These are phyloP conservation scores for Talaromyces sp. DNA, from an alignment of 2,329 filamentous ascomycete species.

Conservation along the genomic window DNA sequence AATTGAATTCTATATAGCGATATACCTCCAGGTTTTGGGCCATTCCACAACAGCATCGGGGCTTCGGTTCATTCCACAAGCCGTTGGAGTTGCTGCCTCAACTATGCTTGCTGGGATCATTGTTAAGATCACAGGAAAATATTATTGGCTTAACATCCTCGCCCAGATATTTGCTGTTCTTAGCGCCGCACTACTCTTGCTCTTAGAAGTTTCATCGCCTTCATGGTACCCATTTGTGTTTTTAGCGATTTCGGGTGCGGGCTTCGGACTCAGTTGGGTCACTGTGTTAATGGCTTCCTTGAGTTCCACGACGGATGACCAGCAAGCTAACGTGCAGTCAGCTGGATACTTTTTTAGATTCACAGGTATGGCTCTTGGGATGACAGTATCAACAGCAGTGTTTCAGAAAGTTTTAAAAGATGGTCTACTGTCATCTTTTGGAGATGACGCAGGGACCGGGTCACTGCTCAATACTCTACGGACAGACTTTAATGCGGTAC, in stretches of 20 bases:
- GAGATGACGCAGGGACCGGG: conserved; percentile 60
- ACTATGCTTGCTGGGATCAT: conserved; percentile 62
- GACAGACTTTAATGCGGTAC: conserved; percentile 66
- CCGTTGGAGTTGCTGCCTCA: conserved; percentile 52
- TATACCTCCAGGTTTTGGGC: conserved; percentile 75
- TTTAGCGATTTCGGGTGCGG: not conserved
- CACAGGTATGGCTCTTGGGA: conserved; percentile 67
- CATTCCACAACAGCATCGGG: conserved; percentile 65
- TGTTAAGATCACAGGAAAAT: conserved; percentile 66
- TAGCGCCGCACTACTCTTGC: not conserved
- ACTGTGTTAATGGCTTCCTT: not conserved
- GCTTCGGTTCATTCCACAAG: conserved; percentile 64
- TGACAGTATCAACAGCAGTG: conserved; percentile 68
- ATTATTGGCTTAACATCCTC: conserved; percentile 59
- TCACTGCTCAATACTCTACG: conserved; percentile 65
- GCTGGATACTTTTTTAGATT: conserved; percentile 74
- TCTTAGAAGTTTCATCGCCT: not conserved
- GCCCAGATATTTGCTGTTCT: conserved; percentile 1
- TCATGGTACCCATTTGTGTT: conserved; percentile 2
- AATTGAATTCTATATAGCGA: conserved; percentile 68
- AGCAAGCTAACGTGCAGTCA: conserved; percentile 82
- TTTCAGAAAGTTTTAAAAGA: conserved; percentile 75
- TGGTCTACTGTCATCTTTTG: conserved; percentile 63
- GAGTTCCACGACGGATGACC: conserved; percentile 49
- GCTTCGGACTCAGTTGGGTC: not conserved